These are phyloP conservation scores for Aureobasidium sp. DNA, from an alignment of 2,329 filamentous ascomycete genomes.

Conservation along the genomic window DNA sequence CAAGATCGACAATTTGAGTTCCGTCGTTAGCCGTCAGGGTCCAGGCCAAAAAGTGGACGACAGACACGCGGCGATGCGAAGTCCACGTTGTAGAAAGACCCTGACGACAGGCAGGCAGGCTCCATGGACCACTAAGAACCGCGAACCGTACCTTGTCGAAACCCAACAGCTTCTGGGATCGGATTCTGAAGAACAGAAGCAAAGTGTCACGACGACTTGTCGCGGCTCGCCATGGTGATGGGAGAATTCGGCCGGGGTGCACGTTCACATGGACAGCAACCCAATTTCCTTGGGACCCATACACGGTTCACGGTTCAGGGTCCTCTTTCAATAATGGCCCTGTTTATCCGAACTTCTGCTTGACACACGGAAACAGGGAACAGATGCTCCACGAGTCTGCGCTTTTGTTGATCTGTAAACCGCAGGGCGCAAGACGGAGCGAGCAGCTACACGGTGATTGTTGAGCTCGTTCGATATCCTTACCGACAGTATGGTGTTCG, in stretches of 20 bases:
- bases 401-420: background rate
- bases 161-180: background rate
- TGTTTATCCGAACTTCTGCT: background rate
- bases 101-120: background rate
- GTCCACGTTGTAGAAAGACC: background rate
- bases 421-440: background rate
- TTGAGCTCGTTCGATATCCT: background rate
- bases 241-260: background rate
- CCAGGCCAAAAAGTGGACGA: background rate
- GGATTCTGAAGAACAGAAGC: background rate
- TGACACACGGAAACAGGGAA: slow-evolving; percentile 4
- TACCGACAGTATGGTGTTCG: background rate
- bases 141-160: background rate
- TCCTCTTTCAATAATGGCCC: background rate
- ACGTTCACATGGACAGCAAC: slow-evolving; percentile 1
- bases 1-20: background rate
- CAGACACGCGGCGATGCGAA: background rate
- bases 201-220: background rate
- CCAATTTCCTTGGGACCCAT: slow-evolving; percentile 11
- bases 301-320: slow-evolving; percentile 10
- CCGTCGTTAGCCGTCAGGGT: slow-evolving; percentile 9
- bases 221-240: background rate
- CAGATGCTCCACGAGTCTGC: background rate
- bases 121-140: background rate
- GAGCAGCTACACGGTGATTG: background rate